Evolutionary conservation across 2,329 filamentous ascomycete species (phyloP).

Genomic region (Pseudohalonectria lignicola): DNA sequence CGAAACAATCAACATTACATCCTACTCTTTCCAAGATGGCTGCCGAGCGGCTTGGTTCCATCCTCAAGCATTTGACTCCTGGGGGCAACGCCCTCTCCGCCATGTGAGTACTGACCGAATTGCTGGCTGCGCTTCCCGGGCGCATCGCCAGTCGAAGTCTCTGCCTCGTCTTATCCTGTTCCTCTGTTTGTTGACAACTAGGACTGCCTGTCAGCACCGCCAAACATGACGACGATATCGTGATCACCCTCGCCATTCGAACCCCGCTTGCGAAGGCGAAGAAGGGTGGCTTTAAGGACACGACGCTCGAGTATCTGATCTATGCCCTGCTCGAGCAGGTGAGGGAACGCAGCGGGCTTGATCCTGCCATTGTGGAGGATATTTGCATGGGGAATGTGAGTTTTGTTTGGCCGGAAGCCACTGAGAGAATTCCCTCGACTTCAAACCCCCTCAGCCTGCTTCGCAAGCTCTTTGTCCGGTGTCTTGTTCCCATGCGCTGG

Average conservation of each 20-base stretch:
- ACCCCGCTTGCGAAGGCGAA: constrained; percentile 80
- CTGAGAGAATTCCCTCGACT: too few relatives aligned
- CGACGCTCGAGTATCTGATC: constrained; percentile 74
- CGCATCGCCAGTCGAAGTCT: constrained; percentile 2
- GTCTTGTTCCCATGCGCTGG: too few relatives aligned
- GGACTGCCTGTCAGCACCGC: constrained; percentile 73
- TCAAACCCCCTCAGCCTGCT: too few relatives aligned
- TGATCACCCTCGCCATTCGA: constrained; percentile 85
- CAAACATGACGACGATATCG: constrained; percentile 91
- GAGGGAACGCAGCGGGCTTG: constrained; percentile 60
- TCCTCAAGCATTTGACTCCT: constrained; percentile 77
- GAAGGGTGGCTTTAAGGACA: constrained; percentile 96
- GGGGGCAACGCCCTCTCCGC: constrained; percentile 58
- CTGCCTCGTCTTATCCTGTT: constrained; percentile 3
- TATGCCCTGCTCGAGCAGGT: constrained; percentile 74
- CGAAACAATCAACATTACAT: not conserved
- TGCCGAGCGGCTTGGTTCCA: constrained; percentile 73
- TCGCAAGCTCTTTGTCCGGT: too few relatives aligned
- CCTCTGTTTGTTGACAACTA: constrained; percentile 2
- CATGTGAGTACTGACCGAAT: constrained; percentile 50
- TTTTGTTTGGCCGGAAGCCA: too few relatives aligned
- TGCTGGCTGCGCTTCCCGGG: not conserved
- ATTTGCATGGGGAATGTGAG: constrained; percentile 85
- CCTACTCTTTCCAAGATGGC: constrained; percentile 65
- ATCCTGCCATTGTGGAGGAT: constrained; percentile 76